These are phyloP conservation scores for Lepidium africanum DNA, from an alignment of 345 rosid genomes.

Conservation along the genomic window DNA sequence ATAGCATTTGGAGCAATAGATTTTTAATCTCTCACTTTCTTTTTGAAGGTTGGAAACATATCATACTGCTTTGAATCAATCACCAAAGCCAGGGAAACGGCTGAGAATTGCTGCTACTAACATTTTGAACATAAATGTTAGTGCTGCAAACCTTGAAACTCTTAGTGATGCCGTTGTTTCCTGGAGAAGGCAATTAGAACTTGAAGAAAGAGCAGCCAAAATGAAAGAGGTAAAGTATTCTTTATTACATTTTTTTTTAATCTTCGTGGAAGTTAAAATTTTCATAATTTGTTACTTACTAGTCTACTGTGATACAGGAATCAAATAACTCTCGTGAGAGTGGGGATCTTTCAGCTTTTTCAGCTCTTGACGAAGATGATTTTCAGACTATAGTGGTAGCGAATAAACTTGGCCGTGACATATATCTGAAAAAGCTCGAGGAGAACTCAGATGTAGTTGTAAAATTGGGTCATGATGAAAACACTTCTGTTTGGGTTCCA, in stretches of 20 bases:
- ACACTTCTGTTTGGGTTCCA: conserved; percentile 73
- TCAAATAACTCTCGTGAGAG: conserved; percentile 35
- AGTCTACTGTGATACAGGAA: conserved; percentile 39
- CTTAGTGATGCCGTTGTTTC: conserved; percentile 68
- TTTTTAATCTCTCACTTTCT: conserved; percentile 12
- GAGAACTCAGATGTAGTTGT: conserved; percentile 50
- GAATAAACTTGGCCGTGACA: conserved; percentile 83
- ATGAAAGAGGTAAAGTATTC: conserved; percentile 54
- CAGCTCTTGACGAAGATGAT: conserved; percentile 97
- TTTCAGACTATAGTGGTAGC: conserved; percentile 74
- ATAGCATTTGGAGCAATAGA: neutral
- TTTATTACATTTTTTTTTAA: neutral
- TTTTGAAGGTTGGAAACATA: conserved; percentile 85
- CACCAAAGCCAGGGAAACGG: conserved; percentile 68
- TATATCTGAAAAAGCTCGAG: conserved; percentile 70
- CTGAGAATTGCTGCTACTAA: conserved; percentile 80
- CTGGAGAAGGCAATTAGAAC: conserved; percentile 86
- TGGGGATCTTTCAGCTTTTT: conserved; percentile 57
- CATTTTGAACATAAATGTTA: conserved; percentile 72
- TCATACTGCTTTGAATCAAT: conserved; percentile 47
- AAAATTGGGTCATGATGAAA: conserved; percentile 51
- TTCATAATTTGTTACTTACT: conserved; percentile 9
- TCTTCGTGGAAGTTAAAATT: neutral
- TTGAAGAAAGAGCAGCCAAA: conserved; percentile 76
- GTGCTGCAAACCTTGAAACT: conserved; percentile 83